Base-by-base conservation (phyloP, 495 filamentous ascomycete species). In the Hypoxylon fragiforme region DNA sequence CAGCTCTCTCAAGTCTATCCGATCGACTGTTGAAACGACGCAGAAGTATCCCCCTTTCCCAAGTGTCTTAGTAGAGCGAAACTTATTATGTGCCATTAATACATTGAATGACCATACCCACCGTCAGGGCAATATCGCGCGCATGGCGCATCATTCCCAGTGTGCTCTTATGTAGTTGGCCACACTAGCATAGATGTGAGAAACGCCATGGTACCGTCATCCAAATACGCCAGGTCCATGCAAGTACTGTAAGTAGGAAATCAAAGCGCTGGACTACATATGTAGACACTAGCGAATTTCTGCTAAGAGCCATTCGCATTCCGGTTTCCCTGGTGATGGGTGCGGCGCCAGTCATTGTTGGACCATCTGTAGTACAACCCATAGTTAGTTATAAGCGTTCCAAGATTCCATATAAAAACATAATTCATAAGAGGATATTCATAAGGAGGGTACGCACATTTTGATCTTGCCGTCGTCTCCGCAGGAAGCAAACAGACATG, bases 401-500 rank as follows among this genome's bases (percentile, higher is more conserved):
- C n/a, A n/a, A n/a, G n/a, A n/a, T n/a, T n/a, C n/a, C n/a, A n/a
- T n/a, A n/a, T n/a, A n/a, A n/a, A n/a, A n/a, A n/a, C n/a, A n/a
- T n/a, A n/a, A n/a, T n/a, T n/a, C n/a, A n/a, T n/a, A n/a, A n/a
- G n/a, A n/a, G n/a, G n/a, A n/a, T n/a, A n/a, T 37, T 12, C 0
- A 46, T 7, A 37, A 24, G 8, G 7, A 42, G 35, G 26, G 16
- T 19, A 62, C 84, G 70, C 78, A 96, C 92, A 98, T 95, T 68
- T 88, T 85, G 45, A 97, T 85, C 63, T 81, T 84, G 34, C 75
- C 72, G 63, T 98, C 94, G 67, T 98, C 94, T 3, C 94, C 92
- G 51, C 89, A 91, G 8, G 90, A 89, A 6, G 91, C 94, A 70
- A 96, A 95, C 79, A 96, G 86, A 53, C 81, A 80, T 3, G 90